Base-by-base conservation (phyloP, 2,329 filamentous ascomycete genomes). In the Xylaria sp. region DNA sequence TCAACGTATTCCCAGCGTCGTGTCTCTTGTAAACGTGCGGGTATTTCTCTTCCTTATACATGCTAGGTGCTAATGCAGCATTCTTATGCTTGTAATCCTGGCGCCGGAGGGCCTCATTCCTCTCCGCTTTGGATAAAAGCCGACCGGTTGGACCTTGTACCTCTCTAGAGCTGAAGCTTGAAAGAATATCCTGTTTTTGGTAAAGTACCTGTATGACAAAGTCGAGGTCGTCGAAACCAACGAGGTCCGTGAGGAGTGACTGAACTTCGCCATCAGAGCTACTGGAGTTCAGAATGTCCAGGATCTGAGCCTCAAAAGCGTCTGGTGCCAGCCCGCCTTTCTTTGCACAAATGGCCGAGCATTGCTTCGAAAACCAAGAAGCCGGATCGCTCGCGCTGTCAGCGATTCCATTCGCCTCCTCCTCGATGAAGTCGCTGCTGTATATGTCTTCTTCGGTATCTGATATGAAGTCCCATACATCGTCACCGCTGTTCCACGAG, bases 151-250 rank as follows among this genome's bases (percentile, higher is more conserved):
- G 69, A n/a, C 45, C 83, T 75, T 69, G 70, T 63, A 68, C 63
- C 59, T 58, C 64, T 65, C 75, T 75, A 56, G 76, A 71, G 3
- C 78, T 72, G 11, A 79, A 74, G 4, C 79, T 77, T 3, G 83
- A 78, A 11, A 89, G 76, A 46, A 98, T 86, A 47, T 91, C 86
- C 54, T 84, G 80, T 55, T 93, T 87, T 74, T 94, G 88, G 2
- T 88, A 84, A 55, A 98, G 89, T n/a, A 98, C 80, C 66, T 97
- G 92, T 65, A 94, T 94, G 56, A 98, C 90, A 71, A 99, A 89
- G 68, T 99, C 94, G 17, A 99, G 82, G 72, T 98, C 92, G 70
- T 95, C 93, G 71, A 94, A 98, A 0, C 96, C 95, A 63, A 99
- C 83, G 45, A 97, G 86, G 70, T 99, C 95, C 0, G 92, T 92